Conservation (phyloP, 345 rosid genomes). For the Lepidium aucheri region DNA sequence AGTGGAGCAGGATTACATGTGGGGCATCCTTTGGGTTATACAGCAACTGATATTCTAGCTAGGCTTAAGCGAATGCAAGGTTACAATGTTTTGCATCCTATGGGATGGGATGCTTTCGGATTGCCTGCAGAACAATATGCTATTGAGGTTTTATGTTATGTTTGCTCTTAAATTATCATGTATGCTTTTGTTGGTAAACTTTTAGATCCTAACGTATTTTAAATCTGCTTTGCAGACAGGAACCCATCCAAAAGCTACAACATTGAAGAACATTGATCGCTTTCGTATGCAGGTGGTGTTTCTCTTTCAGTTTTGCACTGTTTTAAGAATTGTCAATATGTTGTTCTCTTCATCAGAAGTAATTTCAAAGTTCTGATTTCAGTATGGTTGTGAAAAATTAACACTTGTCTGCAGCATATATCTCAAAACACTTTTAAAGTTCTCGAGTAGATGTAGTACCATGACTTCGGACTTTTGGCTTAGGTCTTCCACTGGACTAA, state of each 20-base stretch:
- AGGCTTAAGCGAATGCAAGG: conserved; percentile 90
- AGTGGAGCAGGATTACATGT: conserved; percentile 98
- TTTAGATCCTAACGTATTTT: not conserved
- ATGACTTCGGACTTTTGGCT: not conserved
- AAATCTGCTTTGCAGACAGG: conserved; percentile 54
- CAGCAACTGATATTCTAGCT: conserved; percentile 89
- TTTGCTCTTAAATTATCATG: not conserved
- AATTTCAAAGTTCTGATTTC: not conserved
- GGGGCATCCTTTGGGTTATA: conserved; percentile 93
- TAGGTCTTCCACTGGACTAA: not conserved
- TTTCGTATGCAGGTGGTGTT: conserved; percentile 68
- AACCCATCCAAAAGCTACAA: conserved; percentile 85
- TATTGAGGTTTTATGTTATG: conserved; percentile 50
- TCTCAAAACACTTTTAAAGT: not conserved
- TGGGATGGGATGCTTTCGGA: conserved; percentile 99
- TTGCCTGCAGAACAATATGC: conserved; percentile 98
- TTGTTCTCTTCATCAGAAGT: not conserved
- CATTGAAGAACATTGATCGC: conserved; percentile 73
- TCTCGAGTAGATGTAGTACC: not conserved
- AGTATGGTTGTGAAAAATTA: not conserved
- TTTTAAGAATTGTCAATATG: not conserved
- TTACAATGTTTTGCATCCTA: conserved; percentile 87
- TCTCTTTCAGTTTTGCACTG: not conserved
- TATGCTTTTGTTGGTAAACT: not conserved
- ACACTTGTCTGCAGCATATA: not conserved